Evolutionary conservation across 75 land plant genomes (phyloP).

Genomic region (Picea sitchensis): DNA sequence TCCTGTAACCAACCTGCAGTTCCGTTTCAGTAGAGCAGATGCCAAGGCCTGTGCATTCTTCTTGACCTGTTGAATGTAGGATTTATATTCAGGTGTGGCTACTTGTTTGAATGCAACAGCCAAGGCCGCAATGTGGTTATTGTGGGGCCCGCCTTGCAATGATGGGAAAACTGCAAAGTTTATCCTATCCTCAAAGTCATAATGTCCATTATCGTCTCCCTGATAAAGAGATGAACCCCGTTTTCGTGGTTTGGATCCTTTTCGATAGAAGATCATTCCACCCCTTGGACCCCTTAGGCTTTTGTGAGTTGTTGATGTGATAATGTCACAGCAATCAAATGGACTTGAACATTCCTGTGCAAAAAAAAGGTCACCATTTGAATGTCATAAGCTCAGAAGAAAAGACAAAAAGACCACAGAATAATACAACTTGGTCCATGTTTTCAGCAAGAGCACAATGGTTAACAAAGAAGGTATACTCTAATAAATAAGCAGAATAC

Average conservation of each 20-base stretch:
- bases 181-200: conserved; percentile 86
- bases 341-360: conserved; percentile 82
- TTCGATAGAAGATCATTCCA: conserved; percentile 90
- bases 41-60: conserved; percentile 91
- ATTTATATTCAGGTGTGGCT: conserved; percentile 71
- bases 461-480: not conserved
- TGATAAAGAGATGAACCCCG: conserved; percentile 23
- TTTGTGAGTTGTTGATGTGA: conserved; percentile 96
- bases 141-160: conserved; percentile 96
- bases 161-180: conserved; percentile 97
- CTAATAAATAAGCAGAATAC: too few relatives aligned
- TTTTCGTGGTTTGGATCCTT: conserved; percentile 53
- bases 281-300: conserved; percentile 95
- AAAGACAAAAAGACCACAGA: not conserved
- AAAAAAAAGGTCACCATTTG: conserved; percentile 3
- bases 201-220: conserved; percentile 43
- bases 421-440: not conserved
- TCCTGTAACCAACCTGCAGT: conserved; percentile 86
- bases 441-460: not conserved
- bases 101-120: conserved; percentile 91
- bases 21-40: conserved; percentile 64
- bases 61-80: conserved; percentile 83
- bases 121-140: conserved; percentile 94
- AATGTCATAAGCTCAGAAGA: not conserved
- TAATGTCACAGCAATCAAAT: conserved; percentile 91